Percentiles rank a stretch among this genome's conserved stretches.
Conservation (phyloP, 73 alveolate species). For the Uronychia setigera region DNA sequence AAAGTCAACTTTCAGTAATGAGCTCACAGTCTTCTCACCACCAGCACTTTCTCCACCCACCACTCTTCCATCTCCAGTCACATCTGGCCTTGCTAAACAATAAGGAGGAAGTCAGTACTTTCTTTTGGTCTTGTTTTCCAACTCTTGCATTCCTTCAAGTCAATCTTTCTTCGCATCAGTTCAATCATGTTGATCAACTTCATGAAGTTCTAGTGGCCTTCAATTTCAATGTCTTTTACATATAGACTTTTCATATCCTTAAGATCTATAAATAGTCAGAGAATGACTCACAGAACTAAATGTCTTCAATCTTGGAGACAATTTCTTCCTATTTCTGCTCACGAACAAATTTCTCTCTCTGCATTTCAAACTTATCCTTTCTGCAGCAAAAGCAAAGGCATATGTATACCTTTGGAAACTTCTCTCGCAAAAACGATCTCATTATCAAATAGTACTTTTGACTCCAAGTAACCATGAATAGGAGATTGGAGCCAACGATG, state of each 20-base stretch:
- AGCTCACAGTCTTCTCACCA: too few species aligned
- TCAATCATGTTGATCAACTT: conserved; percentile 53
- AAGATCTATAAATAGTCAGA: background rate
- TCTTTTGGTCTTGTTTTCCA: conserved; percentile 34
- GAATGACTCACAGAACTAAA: conserved; percentile 31
- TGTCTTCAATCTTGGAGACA: conserved; percentile 58
- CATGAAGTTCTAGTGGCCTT: conserved; percentile 54
- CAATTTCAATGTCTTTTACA: conserved; percentile 22
- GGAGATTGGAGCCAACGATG: conserved; percentile 32
- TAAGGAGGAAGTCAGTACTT: background rate
- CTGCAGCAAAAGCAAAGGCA: conserved; percentile 58
- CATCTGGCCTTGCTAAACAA: background rate
- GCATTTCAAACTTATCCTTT: conserved; percentile 49
- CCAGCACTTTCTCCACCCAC: too few species aligned
- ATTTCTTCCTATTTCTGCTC: conserved; percentile 51
- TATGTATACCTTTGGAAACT: conserved; percentile 41
- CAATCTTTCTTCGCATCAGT: conserved; percentile 28
- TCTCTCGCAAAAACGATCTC: conserved; percentile 46
- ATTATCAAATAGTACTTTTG: conserved; percentile 36
- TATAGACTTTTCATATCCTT: conserved; percentile 65
- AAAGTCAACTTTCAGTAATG: background rate
- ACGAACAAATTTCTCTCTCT: conserved; percentile 43
- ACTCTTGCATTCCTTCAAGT: conserved; percentile 64
- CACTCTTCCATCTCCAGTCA: background rate
- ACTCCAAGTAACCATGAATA: conserved; percentile 47